Conservation (phyloP, 108 stramenopile genomes). For the Cyclostephanos invisitatus region DNA sequence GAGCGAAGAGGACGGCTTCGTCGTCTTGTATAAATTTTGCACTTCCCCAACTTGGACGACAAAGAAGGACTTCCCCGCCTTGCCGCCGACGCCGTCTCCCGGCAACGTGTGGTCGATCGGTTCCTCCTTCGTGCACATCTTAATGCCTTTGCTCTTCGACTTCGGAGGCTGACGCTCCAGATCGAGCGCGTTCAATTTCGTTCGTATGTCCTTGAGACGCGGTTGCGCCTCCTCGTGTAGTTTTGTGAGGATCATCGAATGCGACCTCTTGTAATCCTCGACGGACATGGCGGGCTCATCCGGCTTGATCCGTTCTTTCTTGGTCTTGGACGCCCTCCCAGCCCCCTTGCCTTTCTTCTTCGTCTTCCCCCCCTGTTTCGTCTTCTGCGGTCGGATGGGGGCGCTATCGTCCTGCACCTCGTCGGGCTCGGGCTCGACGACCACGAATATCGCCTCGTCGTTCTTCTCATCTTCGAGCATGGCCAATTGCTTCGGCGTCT, state of each 20-base stretch:
- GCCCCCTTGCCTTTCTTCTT: too few species aligned
- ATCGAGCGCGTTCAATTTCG: slow-evolving; percentile 12
- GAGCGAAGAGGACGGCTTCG: too few species aligned
- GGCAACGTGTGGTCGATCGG: not conserved
- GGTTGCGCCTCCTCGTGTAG: slow-evolving; percentile 26
- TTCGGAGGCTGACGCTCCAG: slow-evolving; percentile 13
- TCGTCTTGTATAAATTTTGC: slow-evolving; percentile 26
- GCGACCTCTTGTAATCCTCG: too few species aligned
- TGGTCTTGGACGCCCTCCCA: too few species aligned
- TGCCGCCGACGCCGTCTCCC: slow-evolving; percentile 1
- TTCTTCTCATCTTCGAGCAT: too few species aligned
- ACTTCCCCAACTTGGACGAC: slow-evolving; percentile 27
- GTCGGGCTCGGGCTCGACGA: too few species aligned
- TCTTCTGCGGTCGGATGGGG: too few species aligned
- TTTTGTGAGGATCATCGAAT: slow-evolving; percentile 12
- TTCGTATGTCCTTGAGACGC: slow-evolving; percentile 17
- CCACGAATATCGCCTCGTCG: too few species aligned
- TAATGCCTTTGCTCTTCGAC: not conserved
- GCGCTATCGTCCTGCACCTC: too few species aligned
- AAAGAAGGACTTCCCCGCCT: slow-evolving; percentile 24
- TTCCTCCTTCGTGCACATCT: not conserved
- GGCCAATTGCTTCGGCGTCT: too few species aligned
- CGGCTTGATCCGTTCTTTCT: too few species aligned
- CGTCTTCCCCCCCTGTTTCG: not conserved
- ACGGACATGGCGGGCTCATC: too few species aligned